Percentiles rank a stretch among this genome's conserved stretches.
phyloP scores from a whole-genome alignment of 371 early-diverging fungal species.

The Capniomyces stellatus region DNA sequence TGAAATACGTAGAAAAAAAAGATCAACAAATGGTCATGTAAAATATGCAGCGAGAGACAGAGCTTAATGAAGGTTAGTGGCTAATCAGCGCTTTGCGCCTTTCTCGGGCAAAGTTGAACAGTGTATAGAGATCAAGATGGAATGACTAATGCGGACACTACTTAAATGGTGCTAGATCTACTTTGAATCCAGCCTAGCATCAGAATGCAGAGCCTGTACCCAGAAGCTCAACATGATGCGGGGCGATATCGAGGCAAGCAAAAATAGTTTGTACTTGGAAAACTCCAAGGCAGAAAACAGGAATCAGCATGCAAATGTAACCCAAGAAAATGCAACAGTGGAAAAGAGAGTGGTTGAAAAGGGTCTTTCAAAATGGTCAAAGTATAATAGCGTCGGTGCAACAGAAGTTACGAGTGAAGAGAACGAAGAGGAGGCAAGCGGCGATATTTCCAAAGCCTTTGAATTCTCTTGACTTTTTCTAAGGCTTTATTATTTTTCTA shows the following conservation, averaged over 20 bases:
- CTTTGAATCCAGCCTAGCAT: background rate
- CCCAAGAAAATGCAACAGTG: background rate
- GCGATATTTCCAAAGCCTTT: no score
- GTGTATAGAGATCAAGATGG: background rate
- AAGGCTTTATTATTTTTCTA: no score
- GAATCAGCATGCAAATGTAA: background rate
- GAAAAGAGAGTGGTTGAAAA: background rate
- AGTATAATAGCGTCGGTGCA: background rate
- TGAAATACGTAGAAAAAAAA: slow-evolving; percentile 2
- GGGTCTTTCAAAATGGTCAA: background rate
- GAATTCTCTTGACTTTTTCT: no score
- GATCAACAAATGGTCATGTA: background rate
- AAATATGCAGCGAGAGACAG: slow-evolving; percentile 1
- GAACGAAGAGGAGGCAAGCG: background rate
- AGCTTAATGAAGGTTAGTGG: slow-evolving; percentile 1
- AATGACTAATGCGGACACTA: background rate
- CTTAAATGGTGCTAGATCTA: background rate
- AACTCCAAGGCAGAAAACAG: background rate
- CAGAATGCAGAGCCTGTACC: background rate
- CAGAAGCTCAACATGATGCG: background rate
- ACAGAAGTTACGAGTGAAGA: background rate
- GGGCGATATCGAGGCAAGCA: background rate
- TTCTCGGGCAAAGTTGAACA: background rate
- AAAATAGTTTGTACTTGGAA: background rate
- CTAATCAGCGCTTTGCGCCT: background rate